Evolutionary conservation across 2,329 filamentous ascomycete species (phyloP).

Genomic region (Daldinia sp.): DNA sequence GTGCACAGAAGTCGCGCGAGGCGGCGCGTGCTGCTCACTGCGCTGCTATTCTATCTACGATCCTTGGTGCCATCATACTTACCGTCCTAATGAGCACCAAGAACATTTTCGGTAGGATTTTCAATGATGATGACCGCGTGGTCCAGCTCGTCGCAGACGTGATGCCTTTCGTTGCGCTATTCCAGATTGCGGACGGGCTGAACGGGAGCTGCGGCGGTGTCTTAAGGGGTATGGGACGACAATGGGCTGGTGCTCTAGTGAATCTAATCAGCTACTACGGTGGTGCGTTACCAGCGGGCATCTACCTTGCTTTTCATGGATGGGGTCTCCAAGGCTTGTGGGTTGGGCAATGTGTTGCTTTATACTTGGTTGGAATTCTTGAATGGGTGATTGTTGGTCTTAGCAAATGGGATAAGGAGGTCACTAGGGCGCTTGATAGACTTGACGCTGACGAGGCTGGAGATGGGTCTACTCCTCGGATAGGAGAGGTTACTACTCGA

Average conservation of each 20-base stretch:
- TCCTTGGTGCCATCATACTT: constrained; percentile 73
- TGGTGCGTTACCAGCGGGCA: constrained; percentile 80
- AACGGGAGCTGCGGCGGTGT: constrained; percentile 86
- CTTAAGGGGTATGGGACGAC: constrained; percentile 82
- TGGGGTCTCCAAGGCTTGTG: constrained; percentile 84
- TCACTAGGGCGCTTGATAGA: constrained; percentile 73
- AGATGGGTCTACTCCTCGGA: neutral
- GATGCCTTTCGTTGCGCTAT: constrained; percentile 86
- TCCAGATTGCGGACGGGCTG: constrained; percentile 88
- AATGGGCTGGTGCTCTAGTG: constrained; percentile 83
- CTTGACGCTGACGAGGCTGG: constrained; percentile 62
- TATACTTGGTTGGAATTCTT: constrained; percentile 79
- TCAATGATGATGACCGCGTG: constrained; percentile 80
- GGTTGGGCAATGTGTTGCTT: constrained; percentile 82
- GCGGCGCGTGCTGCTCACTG: constrained; percentile 78
- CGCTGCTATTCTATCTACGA: constrained; percentile 75
- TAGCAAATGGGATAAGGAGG: constrained; percentile 80
- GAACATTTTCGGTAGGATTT: constrained; percentile 77
- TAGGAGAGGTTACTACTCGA: constrained; percentile 9
- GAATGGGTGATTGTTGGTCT: constrained; percentile 83
- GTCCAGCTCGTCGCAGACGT: constrained; percentile 77
- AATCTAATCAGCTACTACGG: constrained; percentile 87
- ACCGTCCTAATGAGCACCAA: constrained; percentile 74
- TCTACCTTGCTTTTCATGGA: constrained; percentile 85
- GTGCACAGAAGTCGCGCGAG: constrained; percentile 69